Evolutionary conservation across 2,329 filamentous ascomycete genomes (phyloP), one percentile per base, ranked within the genome.

Genomic region (Periglandula ipomoeae): DNA sequence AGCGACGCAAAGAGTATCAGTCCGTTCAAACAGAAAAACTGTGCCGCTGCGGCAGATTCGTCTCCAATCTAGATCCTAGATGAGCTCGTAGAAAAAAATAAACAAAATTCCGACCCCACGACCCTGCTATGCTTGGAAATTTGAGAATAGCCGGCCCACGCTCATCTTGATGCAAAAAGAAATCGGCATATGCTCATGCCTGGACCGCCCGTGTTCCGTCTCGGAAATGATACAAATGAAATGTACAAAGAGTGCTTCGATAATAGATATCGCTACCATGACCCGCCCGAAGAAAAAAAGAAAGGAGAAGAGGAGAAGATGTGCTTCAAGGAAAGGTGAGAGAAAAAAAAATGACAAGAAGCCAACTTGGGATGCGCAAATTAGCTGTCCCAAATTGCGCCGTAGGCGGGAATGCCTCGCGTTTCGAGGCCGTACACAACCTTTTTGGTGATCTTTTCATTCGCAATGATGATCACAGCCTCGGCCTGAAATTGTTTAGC

Each of bases 391-490:
- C 83, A 89, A 56, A 89, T 86, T 8, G 85, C 82, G 6, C 85
- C 86, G 65, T 77, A 89, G 8, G 84, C 83, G 2, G 79, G 73
- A 7, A 88, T 65, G 0, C 84, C 82, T 48, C 81, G 71, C 34
- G 71, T 73, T 65, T 88, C 83, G 45, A 89, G 66, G 8, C 76
- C 81, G 60, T 82, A 85, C 0, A 89, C 84, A 1, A 89, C 72
- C 66, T 78, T 79, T 58, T 74, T 74, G 17, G 84, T 88, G 30
- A 87, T 74, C 49, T 66, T 74, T 50, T 82, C 78, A 61, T 89
- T 89, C 48, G 81, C 81, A 57, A 89, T 83, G 51, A 88, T 75
- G 59, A 87, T 82, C 34, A 88, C 82, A 2, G 84, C 85, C 70
- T 89, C 84, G 2, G 82, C 67, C 8, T 69, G 65, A 56, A 76